Evolutionary conservation across 75 land plant genomes (phyloP).

Genomic region (Sequoiadendron giganteum): DNA sequence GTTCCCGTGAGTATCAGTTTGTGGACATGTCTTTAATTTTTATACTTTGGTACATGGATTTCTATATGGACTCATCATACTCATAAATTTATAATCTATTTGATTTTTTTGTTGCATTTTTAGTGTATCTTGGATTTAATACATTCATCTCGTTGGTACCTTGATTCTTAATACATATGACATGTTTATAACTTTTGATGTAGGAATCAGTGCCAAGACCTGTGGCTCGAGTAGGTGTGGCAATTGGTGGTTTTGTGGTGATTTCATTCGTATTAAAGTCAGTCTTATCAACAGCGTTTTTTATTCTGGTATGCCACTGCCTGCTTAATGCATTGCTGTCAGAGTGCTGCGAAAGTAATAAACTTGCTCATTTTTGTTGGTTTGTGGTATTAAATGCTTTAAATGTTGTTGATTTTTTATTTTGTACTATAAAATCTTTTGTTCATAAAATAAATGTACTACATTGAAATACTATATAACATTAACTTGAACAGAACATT

Average conservation of each 20-base stretch:
- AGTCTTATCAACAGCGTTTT: slow-evolving; percentile 69
- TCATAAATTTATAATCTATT: background rate
- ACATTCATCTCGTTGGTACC: background rate
- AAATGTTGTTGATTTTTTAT: background rate
- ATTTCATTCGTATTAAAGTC: slow-evolving; percentile 53
- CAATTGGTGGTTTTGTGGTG: slow-evolving; percentile 34
- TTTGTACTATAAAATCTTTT: background rate
- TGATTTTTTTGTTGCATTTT: background rate
- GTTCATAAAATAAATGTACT: background rate
- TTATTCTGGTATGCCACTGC: slow-evolving; percentile 53
- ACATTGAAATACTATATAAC: background rate
- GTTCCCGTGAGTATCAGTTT: slow-evolving; percentile 62
- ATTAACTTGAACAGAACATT: background rate
- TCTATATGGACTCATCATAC: background rate
- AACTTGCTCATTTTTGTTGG: background rate
- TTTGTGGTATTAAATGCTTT: background rate
- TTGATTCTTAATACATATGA: background rate
- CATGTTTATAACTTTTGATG: slow-evolving; percentile 10
- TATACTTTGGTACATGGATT: background rate
- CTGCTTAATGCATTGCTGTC: background rate
- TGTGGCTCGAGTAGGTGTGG: slow-evolving; percentile 65
- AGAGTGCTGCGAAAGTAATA: background rate
- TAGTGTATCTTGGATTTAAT: background rate
- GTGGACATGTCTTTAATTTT: background rate
- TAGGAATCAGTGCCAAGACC: slow-evolving; percentile 74